A percentile compares a stretch with the other conserved stretches of the same genome.
These are phyloP conservation scores for Thalassiosira mediterranea DNA, from an alignment of 352 stramenopile genomes.

Conservation along the genomic window DNA sequence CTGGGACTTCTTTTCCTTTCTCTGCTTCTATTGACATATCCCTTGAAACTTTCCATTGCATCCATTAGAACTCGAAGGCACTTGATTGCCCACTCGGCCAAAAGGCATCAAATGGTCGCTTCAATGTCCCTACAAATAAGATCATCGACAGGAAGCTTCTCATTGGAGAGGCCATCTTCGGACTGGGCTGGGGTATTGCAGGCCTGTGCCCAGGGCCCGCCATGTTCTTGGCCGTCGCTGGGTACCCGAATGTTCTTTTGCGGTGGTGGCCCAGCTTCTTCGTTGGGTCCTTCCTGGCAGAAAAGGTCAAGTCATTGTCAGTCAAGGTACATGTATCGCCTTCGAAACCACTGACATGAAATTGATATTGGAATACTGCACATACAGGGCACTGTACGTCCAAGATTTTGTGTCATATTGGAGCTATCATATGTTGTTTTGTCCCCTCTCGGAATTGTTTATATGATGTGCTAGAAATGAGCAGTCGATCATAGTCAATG, in stretches of 20 bases:
- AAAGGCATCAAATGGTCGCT: conserved; percentile 37
- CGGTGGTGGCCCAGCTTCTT: conserved; percentile 70
- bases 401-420: too few species aligned
- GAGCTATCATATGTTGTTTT: too few species aligned
- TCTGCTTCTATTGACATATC: not conserved
- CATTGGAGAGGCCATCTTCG: conserved; percentile 66
- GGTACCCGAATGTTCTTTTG: conserved; percentile 54
- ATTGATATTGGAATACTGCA: too few species aligned
- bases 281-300: conserved; percentile 53
- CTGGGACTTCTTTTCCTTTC: conserved; percentile 6
- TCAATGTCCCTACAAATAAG: conserved; percentile 62
- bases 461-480: too few species aligned
- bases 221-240: conserved; percentile 60
- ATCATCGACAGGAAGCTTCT: conserved; percentile 69
- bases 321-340: conserved; percentile 5
- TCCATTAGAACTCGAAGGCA: conserved; percentile 37
- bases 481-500: too few species aligned
- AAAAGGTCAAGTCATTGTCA: conserved; percentile 31
- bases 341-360: too few species aligned
- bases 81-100: conserved; percentile 42
- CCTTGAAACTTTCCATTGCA: not conserved
- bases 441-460: too few species aligned
- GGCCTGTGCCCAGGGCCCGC: conserved; percentile 73
- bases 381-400: too few species aligned
- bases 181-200: conserved; percentile 71